Evolutionary conservation across 805 yeast genomes (phyloP), one percentile per base, ranked within the genome.

Genomic region (Suhomyces faveliae): DNA sequence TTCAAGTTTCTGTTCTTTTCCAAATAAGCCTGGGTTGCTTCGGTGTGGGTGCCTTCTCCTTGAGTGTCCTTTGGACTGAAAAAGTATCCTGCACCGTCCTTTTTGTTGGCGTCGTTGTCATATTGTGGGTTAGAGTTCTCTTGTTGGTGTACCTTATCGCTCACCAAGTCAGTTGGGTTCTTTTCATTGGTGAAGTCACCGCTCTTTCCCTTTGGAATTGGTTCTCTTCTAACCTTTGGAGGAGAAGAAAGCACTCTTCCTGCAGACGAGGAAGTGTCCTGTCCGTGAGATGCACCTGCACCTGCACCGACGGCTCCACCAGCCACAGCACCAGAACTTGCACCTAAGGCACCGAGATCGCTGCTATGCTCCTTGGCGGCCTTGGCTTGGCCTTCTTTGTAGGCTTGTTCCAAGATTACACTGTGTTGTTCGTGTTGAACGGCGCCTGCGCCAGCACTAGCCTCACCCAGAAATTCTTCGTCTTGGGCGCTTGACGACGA

Each of bases 61-160:
- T 68, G 72, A 27, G 73, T 67, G 51, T 68, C 73, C 49, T 52
- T 58, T 10, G 74, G 73, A 42, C 67, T 65, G 48, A 57, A 69
- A 49, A 60, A 69, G 42, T 54, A 52, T 10, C 74, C 74, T 9
- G 56, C 51, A 24, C 73, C 74, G 29, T 58, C 47, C 8, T 47
- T 54, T 12, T 55, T 54, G 29, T 48, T 51, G 22, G 73, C 70
- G 38, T 62, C 67, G 47, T 67, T 59, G 22, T 58, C 61, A 52
- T 67, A 69, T 3, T 47, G 46, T 3, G 70, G 71, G 21, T 56
- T 46, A n/a, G 38, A 40, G 51, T 67, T 67, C 12, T 50, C 53
- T 27, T 54, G 48, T 19, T 61, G 27, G 7, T 49, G 50, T n/a
- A 6, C 19, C 7, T 19, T 21, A 6, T 43, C 42, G 10, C 60